Evolutionary conservation across 192 early-diverging fungal species (phyloP), one percentile per base, ranked within the genome.

Genomic region (Geosiphon pyriformis): DNA sequence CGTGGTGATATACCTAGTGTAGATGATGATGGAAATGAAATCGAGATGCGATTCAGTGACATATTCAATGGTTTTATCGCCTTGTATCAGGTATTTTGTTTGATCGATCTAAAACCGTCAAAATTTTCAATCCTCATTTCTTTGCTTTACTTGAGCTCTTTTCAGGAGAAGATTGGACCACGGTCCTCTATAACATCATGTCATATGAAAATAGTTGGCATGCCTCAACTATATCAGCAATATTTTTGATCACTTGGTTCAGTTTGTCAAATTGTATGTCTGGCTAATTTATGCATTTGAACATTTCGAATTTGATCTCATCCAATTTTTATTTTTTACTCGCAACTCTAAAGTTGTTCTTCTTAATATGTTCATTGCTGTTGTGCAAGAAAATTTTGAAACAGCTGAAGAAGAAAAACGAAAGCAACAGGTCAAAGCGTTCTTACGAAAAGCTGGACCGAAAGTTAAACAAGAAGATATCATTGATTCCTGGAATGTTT

Each of bases 331-430:
- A 59, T 32, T 65, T 57, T 60, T 65, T 65, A 31, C 15, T 67
- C 53, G 54, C 0, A 1, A 22, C 26, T 51, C 1, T n/a, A 1
- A 61, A 85, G 83, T 85, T 65, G 76, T 86, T 2, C 54, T 86
- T 42, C 67, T 86, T 18, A 86, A 84, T 56, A 86, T 86, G 84
- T 74, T 86, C 25, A 84, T 86, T 61, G 82, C 82, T n/a, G 77
- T 86, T 42, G 70, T 86, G 22, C 81, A 82, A 78, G 84, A 86
- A 63, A 86, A 86, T 56, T 86, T 86, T 68, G 84, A 82, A 49
- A 82, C 76, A 6, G 76, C 73, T 0, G 84, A 86, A 66, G 77
- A 77, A 47, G 77, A 79, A 11, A 86, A 82, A 60, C 74, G 76
- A 23, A 65, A 74, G 37, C 74, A 73, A 6, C 84, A 86, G 65